Evolutionary conservation across 2,329 filamentous ascomycete species (phyloP).

Genomic region (Pezicula neosporulosa): DNA sequence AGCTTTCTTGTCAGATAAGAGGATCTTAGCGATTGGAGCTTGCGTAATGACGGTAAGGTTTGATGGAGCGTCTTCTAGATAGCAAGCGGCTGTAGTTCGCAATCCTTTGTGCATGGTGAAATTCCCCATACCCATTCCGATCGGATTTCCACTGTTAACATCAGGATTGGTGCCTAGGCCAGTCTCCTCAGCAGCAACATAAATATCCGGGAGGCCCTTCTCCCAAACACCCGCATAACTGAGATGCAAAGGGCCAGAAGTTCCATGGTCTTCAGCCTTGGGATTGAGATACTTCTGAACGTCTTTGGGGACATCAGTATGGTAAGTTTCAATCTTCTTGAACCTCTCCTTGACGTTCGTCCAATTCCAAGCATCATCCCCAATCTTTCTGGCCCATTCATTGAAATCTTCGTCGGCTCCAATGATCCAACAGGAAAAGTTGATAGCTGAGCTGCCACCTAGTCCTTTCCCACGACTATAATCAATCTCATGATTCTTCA

Average conservation of each 20-base stretch:
- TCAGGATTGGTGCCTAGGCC: conserved; percentile 49
- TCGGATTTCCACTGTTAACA: conserved; percentile 54
- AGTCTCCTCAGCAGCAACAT: conserved; percentile 44
- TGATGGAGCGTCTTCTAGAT: conserved; percentile 37
- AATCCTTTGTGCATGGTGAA: conserved; percentile 45
- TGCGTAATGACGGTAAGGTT: conserved; percentile 52
- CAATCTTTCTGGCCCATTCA: conserved; percentile 53
- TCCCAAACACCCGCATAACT: conserved; percentile 47
- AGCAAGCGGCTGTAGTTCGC: conserved; percentile 47
- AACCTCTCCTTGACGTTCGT: conserved; percentile 45
- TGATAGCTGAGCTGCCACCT: conserved; percentile 50
- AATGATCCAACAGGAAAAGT: conserved; percentile 50
- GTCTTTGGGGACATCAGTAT: conserved; percentile 34
- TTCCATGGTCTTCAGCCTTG: conserved; percentile 44
- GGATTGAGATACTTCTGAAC: conserved; percentile 45
- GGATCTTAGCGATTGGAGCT: conserved; percentile 42
- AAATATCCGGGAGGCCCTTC: conserved; percentile 38
- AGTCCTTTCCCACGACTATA: conserved; percentile 48
- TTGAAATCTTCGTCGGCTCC: conserved; percentile 60
- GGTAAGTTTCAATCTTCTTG: conserved; percentile 51
- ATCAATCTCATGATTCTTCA: conserved; percentile 39
- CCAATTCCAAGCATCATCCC: conserved; percentile 55
- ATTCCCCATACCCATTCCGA: conserved; percentile 50
- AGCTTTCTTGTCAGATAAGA: conserved; percentile 42
- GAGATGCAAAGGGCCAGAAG: conserved; percentile 42